Evolutionary conservation across 2,329 filamentous ascomycete genomes (phyloP).

Genomic region (Atkinsonella hypoxylon): DNA sequence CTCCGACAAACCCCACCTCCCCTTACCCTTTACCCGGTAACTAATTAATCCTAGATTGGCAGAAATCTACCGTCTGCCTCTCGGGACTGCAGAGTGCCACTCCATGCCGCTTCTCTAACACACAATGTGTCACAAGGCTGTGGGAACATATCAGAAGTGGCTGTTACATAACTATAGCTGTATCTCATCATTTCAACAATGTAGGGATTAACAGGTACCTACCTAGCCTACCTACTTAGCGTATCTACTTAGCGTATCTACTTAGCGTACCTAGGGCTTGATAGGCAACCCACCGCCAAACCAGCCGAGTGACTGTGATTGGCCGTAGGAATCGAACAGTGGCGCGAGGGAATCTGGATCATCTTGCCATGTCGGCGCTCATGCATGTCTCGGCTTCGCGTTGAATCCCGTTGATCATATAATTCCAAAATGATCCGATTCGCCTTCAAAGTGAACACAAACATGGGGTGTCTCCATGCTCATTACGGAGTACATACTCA

Average conservation of each 20-base stretch:
- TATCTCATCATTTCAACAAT: too few relatives aligned
- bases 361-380: background rate
- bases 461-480: background rate
- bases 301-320: too few relatives aligned
- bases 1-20: slow-evolving; percentile 2
- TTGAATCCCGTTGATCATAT: background rate
- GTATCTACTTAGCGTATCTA: too few relatives aligned
- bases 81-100: too few relatives aligned
- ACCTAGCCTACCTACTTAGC: too few relatives aligned
- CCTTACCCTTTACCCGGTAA: background rate
- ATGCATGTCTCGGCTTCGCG: background rate
- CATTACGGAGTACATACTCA: background rate
- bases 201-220: too few relatives aligned
- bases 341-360: too few relatives aligned
- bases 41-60: background rate
- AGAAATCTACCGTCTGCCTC: background rate
- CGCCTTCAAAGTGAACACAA: background rate
- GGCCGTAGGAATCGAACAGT: background rate
- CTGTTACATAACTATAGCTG: too few relatives aligned
- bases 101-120: background rate
- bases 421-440: background rate
- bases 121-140: background rate
- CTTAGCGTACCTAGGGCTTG: too few relatives aligned
- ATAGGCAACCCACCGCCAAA: too few relatives aligned
- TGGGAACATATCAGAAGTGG: background rate